Base-by-base conservation (phyloP, 2,329 filamentous ascomycete genomes). In the Monosporascus sp. region DNA sequence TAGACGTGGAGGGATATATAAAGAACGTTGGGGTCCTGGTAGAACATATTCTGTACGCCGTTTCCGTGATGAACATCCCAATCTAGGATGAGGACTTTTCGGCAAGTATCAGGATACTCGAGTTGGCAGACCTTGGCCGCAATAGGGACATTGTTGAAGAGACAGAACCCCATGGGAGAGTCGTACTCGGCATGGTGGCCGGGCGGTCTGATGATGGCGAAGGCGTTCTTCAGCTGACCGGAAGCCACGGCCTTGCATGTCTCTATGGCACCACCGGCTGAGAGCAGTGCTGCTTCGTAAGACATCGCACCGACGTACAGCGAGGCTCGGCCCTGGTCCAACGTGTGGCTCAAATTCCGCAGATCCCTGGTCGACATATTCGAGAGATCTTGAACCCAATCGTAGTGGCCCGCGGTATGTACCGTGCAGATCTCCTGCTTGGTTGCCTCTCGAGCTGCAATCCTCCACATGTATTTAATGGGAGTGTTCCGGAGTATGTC, bases 91-190 rank as follows among this genome's bases (percentile, higher is more conserved):
- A 99, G 72, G 20, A 99, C 83, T 71, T 96, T 97, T 52, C 90
- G 85, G 66, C 93, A 97, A 8, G 75, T 74, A 3, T 93, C 83
- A 1, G 89, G 89, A 61, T 89, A 94, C 55, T 91, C 85, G 50
- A 80, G 75, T 67, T 96, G 91, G 67, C 92, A 97, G 14, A 92
- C 88, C 55, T 84, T 87, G n/a, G 91, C 87, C 1, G 92, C 93
- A 54, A 99, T 88, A 20, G 90, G 91, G 3, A 97, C 94, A 65
- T 99, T 99, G 74, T 99, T 97, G 75, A 97, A 97, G 54, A 97
- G 82, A 69, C 94, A 99, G 67, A 99, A 99, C 0, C 94, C 94
- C 80, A 96, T 94, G 1, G 93, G 83, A 37, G 85, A 78, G 63
- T 94, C 81, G 54, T 84, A 86, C 67, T 99, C 94, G 1, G 94